Evolutionary conservation across 495 filamentous ascomycete species (phyloP).

Genomic region (Annulohypoxylon maeteangense): DNA sequence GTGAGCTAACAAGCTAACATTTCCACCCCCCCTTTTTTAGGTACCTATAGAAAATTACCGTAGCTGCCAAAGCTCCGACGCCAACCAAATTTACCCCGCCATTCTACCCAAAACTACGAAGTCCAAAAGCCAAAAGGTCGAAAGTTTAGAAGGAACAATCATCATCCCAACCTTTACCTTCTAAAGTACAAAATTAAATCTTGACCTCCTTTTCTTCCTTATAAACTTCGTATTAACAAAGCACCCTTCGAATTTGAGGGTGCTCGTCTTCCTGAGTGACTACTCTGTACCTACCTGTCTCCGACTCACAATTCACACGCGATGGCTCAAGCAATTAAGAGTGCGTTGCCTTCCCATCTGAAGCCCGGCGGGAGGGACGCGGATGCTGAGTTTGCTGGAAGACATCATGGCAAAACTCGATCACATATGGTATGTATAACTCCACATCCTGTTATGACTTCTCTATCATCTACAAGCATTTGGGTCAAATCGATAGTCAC

Average conservation of each 20-base stretch:
- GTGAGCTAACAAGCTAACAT: conserved; percentile 43
- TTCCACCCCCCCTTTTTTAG: conserved; percentile 30
- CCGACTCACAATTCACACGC: conserved; percentile 42
- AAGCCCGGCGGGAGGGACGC: conserved; percentile 65
- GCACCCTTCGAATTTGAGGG: not conserved
- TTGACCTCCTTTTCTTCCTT: conserved; percentile 41
- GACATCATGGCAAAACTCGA: conserved; percentile 94
- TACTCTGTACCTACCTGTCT: not conserved
- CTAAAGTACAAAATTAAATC: conserved; percentile 17
- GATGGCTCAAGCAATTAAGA: conserved; percentile 77
- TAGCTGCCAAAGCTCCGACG: conserved; percentile 40
- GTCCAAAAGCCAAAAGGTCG: not conserved
- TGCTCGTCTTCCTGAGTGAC: not conserved
- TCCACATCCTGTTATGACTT: conserved; percentile 43
- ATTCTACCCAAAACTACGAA: conserved; percentile 29
- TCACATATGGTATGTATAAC: conserved; percentile 85
- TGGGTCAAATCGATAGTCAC: not conserved
- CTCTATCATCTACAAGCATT: conserved; percentile 9
- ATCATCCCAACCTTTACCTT: conserved; percentile 31
- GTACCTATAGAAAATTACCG: conserved; percentile 18
- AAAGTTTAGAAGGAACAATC: conserved; percentile 18
- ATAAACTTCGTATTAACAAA: not conserved
- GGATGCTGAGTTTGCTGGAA: conserved; percentile 66
- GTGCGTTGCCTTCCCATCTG: conserved; percentile 82
- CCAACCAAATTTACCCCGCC: conserved; percentile 42